Conservation (phyloP, 2,329 filamentous ascomycete genomes). For the Aspergillus glaucus region DNA sequence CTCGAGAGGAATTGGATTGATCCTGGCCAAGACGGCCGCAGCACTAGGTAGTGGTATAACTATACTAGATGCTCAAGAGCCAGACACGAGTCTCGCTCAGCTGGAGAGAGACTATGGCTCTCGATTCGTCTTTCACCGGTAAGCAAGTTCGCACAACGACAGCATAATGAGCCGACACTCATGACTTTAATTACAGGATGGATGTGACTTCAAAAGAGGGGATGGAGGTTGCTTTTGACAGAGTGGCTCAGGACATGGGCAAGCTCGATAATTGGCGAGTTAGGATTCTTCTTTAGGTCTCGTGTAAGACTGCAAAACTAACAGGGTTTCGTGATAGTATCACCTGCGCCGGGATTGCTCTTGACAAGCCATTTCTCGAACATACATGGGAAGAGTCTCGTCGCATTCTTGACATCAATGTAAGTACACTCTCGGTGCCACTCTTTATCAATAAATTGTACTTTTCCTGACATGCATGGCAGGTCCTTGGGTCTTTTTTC, state of each 20-base stretch:
- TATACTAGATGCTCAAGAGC: slow-evolving; percentile 1
- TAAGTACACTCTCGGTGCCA: slow-evolving; percentile 10
- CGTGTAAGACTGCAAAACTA: too few relatives aligned
- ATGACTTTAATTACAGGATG: not conserved
- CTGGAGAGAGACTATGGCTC: not conserved
- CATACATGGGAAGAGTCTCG: slow-evolving; percentile 41
- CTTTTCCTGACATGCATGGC: not conserved
- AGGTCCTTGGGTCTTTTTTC: slow-evolving; percentile 41
- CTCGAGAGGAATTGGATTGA: slow-evolving; percentile 8
- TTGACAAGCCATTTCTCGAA: slow-evolving; percentile 42
- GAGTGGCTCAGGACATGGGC: not conserved
- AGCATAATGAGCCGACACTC: not conserved
- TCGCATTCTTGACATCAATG: slow-evolving; percentile 39
- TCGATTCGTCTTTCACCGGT: slow-evolving; percentile 3
- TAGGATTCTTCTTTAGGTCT: not conserved
- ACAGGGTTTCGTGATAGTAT: not conserved
- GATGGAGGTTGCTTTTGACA: not conserved
- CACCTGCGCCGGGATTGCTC: slow-evolving; percentile 27
- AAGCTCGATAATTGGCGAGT: not conserved
- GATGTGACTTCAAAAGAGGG: slow-evolving; percentile 2
- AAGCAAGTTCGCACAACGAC: not conserved
- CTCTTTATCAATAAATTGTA: not conserved
- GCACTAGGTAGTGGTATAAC: slow-evolving; percentile 2
- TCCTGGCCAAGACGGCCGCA: slow-evolving; percentile 1
- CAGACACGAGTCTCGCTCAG: not conserved